phyloP scores from a whole-genome alignment of 768 basidiomycete genomes.

The Lactarius hengduanensis region DNA sequence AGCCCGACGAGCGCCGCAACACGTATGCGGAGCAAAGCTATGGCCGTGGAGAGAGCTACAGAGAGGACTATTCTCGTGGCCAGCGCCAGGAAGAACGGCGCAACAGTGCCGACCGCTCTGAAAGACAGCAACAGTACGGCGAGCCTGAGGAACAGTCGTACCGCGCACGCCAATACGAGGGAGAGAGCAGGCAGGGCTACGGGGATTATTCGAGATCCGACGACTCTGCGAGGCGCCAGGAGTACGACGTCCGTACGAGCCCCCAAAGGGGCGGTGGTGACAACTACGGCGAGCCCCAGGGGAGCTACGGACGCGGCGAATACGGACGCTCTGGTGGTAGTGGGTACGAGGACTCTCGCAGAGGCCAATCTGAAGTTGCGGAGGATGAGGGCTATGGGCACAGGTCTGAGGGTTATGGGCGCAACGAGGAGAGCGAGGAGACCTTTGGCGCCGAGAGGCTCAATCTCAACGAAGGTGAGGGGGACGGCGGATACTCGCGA shows the following conservation, averaged over 20 bases:
- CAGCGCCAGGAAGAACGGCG: constrained; percentile 1
- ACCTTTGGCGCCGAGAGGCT: constrained; percentile 55
- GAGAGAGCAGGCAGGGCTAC: background rate
- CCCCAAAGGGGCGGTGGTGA: constrained; percentile 10
- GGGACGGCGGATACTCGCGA: constrained; percentile 26
- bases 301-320: constrained; percentile 22
- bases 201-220: background rate
- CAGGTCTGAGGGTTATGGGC: constrained; percentile 8
- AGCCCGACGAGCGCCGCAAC: background rate
- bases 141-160: constrained; percentile 19
- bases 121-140: constrained; percentile 15
- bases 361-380: background rate
- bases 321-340: constrained; percentile 2
- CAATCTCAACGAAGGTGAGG: constrained; percentile 40
- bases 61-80: background rate
- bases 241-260: background rate
- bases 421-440: constrained; percentile 38
- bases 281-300: constrained; percentile 7
- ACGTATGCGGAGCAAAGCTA: constrained; percentile 3
- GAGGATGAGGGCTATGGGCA: constrained; percentile 1
- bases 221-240: constrained; percentile 5
- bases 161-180: background rate
- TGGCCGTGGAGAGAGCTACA: background rate
- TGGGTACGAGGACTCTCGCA: background rate
- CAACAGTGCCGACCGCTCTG: background rate